Conservation (phyloP, 78 protist genomes). For the Dictyostelium intermedium region DNA sequence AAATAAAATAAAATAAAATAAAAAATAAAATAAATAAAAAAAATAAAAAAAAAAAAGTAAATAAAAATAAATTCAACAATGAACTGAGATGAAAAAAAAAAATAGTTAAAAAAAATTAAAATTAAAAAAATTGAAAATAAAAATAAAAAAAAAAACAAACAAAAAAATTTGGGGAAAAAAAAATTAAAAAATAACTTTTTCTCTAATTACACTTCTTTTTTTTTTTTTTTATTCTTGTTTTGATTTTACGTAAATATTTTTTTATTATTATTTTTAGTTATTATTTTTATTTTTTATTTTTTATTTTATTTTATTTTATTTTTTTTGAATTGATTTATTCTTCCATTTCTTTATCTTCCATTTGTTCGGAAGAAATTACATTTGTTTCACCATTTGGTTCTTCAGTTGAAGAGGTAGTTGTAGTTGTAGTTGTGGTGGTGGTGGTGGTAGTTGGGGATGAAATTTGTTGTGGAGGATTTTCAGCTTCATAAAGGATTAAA, state of each 20-base stretch:
- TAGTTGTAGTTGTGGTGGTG: not conserved
- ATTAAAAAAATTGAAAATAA: not conserved
- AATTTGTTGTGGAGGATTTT: not conserved
- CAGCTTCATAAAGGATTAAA: not conserved
- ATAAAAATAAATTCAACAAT: not conserved
- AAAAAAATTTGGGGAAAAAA: not conserved
- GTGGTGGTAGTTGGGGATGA: not conserved
- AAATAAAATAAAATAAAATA: not conserved
- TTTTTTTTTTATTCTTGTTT: not conserved
- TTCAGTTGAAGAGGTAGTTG: not conserved
- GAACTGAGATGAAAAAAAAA: not conserved
- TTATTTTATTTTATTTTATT: not conserved
- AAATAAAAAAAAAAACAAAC: not conserved
- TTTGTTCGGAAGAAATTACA: not conserved
- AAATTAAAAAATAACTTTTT: not conserved
- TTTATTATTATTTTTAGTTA: not conserved
- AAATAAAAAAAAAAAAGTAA: not conserved
- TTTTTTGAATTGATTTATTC: not conserved
- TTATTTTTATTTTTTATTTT: not conserved
- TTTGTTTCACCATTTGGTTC: not conserved
- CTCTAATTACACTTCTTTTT: no score
- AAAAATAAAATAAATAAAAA: not conserved
- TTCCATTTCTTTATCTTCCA: slow-evolving; percentile 15
- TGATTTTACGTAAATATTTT: not conserved
- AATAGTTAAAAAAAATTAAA: not conserved